Conservation (phyloP, 2,329 filamentous ascomycete genomes). For the Escovopsis weberi region DNA sequence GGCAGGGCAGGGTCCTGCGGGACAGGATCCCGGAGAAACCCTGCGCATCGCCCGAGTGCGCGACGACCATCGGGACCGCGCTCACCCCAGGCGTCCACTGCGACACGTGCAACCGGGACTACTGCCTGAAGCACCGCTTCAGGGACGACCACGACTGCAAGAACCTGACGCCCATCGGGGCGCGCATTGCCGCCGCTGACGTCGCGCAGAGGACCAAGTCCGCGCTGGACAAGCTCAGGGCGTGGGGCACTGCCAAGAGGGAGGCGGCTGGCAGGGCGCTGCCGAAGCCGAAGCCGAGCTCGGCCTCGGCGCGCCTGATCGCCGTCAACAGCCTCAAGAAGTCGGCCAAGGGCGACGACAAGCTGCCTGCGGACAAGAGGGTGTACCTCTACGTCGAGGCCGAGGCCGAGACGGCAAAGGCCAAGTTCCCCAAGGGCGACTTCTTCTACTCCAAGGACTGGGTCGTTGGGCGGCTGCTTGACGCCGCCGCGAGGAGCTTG, state of each 20-base stretch:
- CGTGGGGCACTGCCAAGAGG: conserved; percentile 67
- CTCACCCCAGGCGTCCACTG: conserved; percentile 58
- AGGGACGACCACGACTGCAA: conserved; percentile 73
- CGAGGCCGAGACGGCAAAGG: conserved; percentile 68
- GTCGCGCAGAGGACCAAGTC: conserved; percentile 50
- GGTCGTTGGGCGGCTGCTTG: conserved; percentile 75
- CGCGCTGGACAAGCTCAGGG: conserved; percentile 62
- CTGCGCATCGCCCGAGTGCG: conserved; percentile 52
- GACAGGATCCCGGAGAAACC: conserved; percentile 48
- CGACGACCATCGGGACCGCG: conserved; percentile 55
- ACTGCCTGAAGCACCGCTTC: conserved; percentile 66
- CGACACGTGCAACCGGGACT: conserved; percentile 53
- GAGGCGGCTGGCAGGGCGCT: conserved; percentile 43
- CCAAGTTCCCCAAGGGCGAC: conserved; percentile 67
- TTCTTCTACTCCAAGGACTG: conserved; percentile 75
- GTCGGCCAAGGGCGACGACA: conserved; percentile 78
- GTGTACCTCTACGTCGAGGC: conserved; percentile 86
- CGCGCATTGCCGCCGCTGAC: conserved; percentile 28
- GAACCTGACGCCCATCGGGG: conserved; percentile 50
- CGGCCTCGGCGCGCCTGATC: conserved; percentile 47
- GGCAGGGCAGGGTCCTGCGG: conserved; percentile 37
- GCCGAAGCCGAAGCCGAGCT: conserved; percentile 48
- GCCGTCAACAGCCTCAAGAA: conserved; percentile 71
- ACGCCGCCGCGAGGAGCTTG: conserved; percentile 60
- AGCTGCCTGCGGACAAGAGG: conserved; percentile 67